Evolutionary conservation across 1,284 basidiomycete species (phyloP).

Genomic region (Naganishia cerealis): DNA sequence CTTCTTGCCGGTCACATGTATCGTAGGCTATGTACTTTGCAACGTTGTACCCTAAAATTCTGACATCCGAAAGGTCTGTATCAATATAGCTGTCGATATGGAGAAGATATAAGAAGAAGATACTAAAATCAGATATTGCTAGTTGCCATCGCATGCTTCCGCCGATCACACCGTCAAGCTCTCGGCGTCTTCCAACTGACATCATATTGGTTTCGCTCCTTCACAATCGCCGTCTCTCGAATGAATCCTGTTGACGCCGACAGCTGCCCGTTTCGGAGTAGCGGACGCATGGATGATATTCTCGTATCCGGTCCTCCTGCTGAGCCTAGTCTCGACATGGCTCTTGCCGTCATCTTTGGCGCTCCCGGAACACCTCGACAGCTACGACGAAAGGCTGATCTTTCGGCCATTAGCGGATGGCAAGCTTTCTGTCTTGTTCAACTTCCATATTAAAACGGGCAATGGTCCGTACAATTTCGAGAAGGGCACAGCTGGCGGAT

Average conservation of each 20-base stretch:
- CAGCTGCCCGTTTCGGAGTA: neutral
- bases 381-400: constrained; percentile 26
- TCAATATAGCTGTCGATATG: no score
- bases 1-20: neutral
- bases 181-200: neutral
- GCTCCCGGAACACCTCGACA: neutral
- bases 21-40: no score
- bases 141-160: neutral
- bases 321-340: constrained; percentile 3
- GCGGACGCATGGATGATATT: constrained; percentile 14
- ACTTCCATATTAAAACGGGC: constrained; percentile 68
- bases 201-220: neutral
- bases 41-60: no score
- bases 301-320: neutral
- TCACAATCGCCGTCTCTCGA: no score
- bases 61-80: no score
- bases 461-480: constrained; percentile 29
- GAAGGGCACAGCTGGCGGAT: neutral
- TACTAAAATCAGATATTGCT: no score
- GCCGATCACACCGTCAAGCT: neutral
- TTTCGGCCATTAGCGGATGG: constrained; percentile 79
- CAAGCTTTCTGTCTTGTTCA: constrained; percentile 77
- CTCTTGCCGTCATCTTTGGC: neutral
- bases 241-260: no score
- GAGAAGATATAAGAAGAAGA: no score